These are phyloP conservation scores for Termitomyces sp. DNA, from an alignment of 1,284 basidiomycete genomes.

Conservation along the genomic window DNA sequence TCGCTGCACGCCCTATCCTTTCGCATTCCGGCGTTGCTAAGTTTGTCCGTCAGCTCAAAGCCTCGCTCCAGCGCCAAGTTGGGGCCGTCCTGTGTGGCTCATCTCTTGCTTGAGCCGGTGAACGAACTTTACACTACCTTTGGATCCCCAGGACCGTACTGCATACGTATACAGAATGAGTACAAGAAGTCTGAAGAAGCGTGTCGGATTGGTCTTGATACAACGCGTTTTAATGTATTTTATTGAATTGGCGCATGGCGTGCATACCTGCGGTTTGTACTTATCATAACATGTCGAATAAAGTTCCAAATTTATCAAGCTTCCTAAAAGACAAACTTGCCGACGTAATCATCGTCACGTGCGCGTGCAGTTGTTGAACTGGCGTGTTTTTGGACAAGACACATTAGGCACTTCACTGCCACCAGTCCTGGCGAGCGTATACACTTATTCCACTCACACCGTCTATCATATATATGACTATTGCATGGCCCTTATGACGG, in stretches of 20 bases:
- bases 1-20: neutral
- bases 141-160: neutral
- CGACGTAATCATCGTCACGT: conserved; percentile 18
- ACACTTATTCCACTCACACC: neutral
- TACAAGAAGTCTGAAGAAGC: neutral
- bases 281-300: neutral
- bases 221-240: neutral
- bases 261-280: neutral
- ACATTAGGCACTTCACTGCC: neutral
- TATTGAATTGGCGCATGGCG: neutral
- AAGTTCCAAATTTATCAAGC: too few species aligned
- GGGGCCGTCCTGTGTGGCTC: neutral
- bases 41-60: conserved; percentile 17
- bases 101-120: neutral
- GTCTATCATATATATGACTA: neutral
- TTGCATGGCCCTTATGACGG: conserved; percentile 20
- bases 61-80: conserved; percentile 11
- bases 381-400: conserved; percentile 9
- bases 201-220: neutral
- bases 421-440: neutral
- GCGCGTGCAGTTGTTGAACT: conserved; percentile 18
- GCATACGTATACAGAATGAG: neutral
- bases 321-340: too few species aligned
- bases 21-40: neutral
- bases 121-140: neutral